Conservation (phyloP, 306 rosid species). For the Quercus alba region DNA sequence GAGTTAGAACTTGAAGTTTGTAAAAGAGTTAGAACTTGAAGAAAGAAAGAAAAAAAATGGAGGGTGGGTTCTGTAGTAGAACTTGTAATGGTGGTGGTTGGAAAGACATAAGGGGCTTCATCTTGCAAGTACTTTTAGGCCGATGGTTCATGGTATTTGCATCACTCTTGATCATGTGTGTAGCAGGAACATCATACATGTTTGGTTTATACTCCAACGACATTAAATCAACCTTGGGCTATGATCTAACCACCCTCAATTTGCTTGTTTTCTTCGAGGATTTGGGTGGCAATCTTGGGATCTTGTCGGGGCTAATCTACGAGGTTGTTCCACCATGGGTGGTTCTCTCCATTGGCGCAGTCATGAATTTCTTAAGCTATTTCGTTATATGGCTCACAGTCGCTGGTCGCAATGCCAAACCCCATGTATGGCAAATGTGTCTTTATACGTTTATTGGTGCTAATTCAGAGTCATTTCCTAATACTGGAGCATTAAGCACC, state of each 20-base stretch:
- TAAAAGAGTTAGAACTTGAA: neutral
- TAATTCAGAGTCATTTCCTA: constrained; percentile 60
- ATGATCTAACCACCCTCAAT: constrained; percentile 71
- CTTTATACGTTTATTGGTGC: constrained; percentile 61
- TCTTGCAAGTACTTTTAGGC: constrained; percentile 38
- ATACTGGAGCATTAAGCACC: constrained; percentile 57
- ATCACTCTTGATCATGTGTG: constrained; percentile 53
- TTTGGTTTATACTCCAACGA: constrained; percentile 56
- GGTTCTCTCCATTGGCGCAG: constrained; percentile 47
- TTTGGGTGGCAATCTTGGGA: constrained; percentile 58
- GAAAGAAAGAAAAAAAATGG: constrained; percentile 14
- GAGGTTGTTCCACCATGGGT: constrained; percentile 65
- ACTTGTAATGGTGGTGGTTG: neutral
- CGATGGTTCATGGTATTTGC: constrained; percentile 73
- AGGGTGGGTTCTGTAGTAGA: neutral
- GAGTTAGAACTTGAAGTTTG: neutral
- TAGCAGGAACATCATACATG: constrained; percentile 64
- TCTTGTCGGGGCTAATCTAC: constrained; percentile 55
- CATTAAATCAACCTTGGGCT: constrained; percentile 50
- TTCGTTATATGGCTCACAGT: constrained; percentile 77
- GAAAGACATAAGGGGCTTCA: constrained; percentile 18
- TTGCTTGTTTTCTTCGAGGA: constrained; percentile 74
- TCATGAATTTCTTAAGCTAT: constrained; percentile 71
- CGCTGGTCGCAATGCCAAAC: constrained; percentile 31
- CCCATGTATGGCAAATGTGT: constrained; percentile 74